phyloP scores from a whole-genome alignment of 1,139 yeast species.

The Trichomonascaceae sp. region DNA sequence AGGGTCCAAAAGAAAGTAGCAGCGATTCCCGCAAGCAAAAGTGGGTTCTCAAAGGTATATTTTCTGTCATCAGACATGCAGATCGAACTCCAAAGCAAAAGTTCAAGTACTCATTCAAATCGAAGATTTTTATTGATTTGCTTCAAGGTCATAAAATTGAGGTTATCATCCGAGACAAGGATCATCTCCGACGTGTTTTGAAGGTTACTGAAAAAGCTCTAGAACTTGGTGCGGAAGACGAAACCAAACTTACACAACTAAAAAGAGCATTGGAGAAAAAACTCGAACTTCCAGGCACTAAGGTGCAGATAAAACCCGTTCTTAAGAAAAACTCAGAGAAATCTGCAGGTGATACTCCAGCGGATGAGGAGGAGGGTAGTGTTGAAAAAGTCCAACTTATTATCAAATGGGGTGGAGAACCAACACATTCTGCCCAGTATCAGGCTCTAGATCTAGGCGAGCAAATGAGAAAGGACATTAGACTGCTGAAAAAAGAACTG shows the following conservation, averaged over 20 bases:
- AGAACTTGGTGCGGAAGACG: slow-evolving; percentile 72
- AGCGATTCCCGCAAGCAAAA: slow-evolving; percentile 80
- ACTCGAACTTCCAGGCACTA: slow-evolving; percentile 89
- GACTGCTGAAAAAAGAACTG: slow-evolving; percentile 77
- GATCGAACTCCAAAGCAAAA: slow-evolving; percentile 99
- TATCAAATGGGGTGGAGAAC: slow-evolving; percentile 99
- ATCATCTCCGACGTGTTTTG: slow-evolving; percentile 77
- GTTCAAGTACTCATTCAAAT: slow-evolving; percentile 88
- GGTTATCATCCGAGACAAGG: slow-evolving; percentile 85
- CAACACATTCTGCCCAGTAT: slow-evolving; percentile 93
- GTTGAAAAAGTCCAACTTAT: slow-evolving; percentile 95
- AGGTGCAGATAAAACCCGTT: slow-evolving; percentile 91
- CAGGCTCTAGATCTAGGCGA: slow-evolving; percentile 96
- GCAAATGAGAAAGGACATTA: slow-evolving; percentile 86
- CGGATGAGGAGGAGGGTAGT: slow-evolving; percentile 43
- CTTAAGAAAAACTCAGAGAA: slow-evolving; percentile 38
- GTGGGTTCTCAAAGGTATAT: slow-evolving; percentile 95
- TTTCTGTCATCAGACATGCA: slow-evolving; percentile 90
- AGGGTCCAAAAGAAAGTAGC: background rate
- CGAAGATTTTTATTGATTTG: slow-evolving; percentile 77
- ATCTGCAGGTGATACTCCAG: slow-evolving; percentile 21
- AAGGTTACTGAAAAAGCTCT: slow-evolving; percentile 81
- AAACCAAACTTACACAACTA: slow-evolving; percentile 65
- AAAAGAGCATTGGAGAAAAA: slow-evolving; percentile 84
- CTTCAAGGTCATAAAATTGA: slow-evolving; percentile 94